Conservation (phyloP, 2,329 filamentous ascomycete genomes). For the Dothistroma pini region DNA sequence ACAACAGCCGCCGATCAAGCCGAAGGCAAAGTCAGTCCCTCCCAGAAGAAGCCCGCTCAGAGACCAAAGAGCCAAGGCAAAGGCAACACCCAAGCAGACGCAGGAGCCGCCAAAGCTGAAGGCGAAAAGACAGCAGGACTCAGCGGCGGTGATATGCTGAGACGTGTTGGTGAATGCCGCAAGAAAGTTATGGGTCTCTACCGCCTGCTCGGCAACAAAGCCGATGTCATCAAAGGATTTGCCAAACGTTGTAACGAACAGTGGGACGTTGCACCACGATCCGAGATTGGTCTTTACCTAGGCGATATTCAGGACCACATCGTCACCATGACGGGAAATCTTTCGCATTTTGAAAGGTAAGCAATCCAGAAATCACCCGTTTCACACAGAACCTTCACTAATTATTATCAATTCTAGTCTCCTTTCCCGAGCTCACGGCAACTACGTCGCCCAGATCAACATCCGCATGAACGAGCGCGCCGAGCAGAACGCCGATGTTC, state of each 20-base stretch:
- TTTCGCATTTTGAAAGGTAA: conserved; percentile 94
- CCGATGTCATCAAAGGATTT: conserved; percentile 98
- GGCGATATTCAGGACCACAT: conserved; percentile 99
- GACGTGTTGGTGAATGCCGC: conserved; percentile 85
- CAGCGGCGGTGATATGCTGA: conserved; percentile 74
- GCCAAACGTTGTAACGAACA: conserved; percentile 97
- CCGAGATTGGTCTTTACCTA: conserved; percentile 94
- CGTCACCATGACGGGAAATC: conserved; percentile 95
- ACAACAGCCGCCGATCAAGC: conserved; percentile 45
- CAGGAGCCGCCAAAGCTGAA: conserved; percentile 29
- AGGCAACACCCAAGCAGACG: conserved; percentile 28
- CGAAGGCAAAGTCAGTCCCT: conserved; percentile 22
- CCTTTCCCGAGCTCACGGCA: conserved; percentile 83
- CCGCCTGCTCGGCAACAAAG: conserved; percentile 89
- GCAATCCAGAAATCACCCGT: conserved; percentile 27
- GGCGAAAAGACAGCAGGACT: conserved; percentile 41
- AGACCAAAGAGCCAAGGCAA: conserved; percentile 21
- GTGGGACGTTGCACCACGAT: conserved; percentile 91
- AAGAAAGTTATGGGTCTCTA: conserved; percentile 98
- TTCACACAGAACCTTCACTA: conserved; percentile 13
- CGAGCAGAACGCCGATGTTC: conserved; percentile 90
- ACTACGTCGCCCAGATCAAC: conserved; percentile 99
- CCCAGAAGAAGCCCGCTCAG: conserved; percentile 29
- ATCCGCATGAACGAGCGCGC: conserved; percentile 98
- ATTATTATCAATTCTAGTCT: conserved; percentile 54